Evolutionary conservation across 2,329 filamentous ascomycete species (phyloP), one percentile per base, ranked within the genome.

Genomic region (Ascocoryne sarcoides): DNA sequence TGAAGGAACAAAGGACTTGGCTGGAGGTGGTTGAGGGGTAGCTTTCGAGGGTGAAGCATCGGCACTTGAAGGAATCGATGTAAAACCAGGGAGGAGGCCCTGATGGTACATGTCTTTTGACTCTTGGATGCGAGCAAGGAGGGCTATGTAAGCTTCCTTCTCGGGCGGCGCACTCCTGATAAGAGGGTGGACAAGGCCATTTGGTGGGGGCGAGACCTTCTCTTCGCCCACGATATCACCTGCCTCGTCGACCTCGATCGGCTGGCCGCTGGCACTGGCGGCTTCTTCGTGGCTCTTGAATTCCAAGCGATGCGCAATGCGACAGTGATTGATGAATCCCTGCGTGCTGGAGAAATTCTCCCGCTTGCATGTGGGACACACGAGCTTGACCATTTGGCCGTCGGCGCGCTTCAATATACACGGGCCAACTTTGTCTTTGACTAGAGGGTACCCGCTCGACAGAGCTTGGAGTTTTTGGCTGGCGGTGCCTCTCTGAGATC

Each of bases 311-410:
- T 98, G 92, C 18, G 89, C 88, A 54, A 98, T 96, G 42, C 92
- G 87, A 60, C 90, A 96, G 60, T 98, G 92, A 59, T 98, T 98
- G 66, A 98, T 92, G 65, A 96, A 96, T n/a, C 92, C 92, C 62
- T 96, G 92, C 0, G 89, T 93, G 65, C 89, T 96, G 41, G 84
- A 89, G 58, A 96, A 96, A 61, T 95, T 86, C 60, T 87, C 85
- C 48, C 90, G 76, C 36, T 87, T 74, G 63, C 92, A 96, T 61
- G 92, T 84, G 44, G 84, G 65, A 67, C 92, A 98, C 48, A 94
- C 82, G 36, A 96, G 73, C 64, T 94, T 93, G 49, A 96, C 90
- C 49, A 82, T 79, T 57, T 85, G 73, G 41, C 85, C 85, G 63
- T 96, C 89, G 15, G 83, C 81, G 54, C 88, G 82, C 64, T 87